Base-by-base conservation (phyloP, 1,139 yeast genomes). In the Tardiomyces depauwii region DNA sequence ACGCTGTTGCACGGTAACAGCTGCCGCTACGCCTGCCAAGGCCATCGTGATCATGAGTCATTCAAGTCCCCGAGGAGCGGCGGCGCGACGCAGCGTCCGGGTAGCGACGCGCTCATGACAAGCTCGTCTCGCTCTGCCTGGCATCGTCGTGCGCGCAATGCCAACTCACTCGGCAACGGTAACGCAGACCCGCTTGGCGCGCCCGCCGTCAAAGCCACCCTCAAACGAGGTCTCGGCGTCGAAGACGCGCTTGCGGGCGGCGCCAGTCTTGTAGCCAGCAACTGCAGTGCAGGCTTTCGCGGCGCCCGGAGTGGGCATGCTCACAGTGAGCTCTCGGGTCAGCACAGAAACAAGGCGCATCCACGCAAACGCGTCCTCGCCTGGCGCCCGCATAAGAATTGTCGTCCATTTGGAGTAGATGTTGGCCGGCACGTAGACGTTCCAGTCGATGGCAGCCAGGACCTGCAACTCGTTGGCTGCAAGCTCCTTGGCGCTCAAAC, bases 401-500 rank as follows among this genome's bases (percentile, higher is more conserved):
- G 16, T 14, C 36, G 36, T 36, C 39, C 39, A 36, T 12, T 16
- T n/a, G 7, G 19, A 4, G 21, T 36, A 36, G 18, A 36, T 42
- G 18, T 49, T 51, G 41, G 69, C 69, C 44, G 74, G 74, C 43
- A 81, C 68, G 59, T 72, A 76, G 42, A 80, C 62, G 42, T 75
- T 69, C 68, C 80, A 82, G 53, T 78, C 71, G 48, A 84, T 68
- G 12, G 73, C 64, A 36, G 63, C 56, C 49, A 85, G 70, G 39
- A 82, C 68, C n/a, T 69, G 63, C 33, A 74, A 56, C 63, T 85
- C 94, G 49, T 79, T 68, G 12, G 58, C 55, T 49, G 70, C 70
- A 49, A 85, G 68, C 48, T 74, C 77, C 41, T 63, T 54, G n/a
- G 72, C 55, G 43, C 72, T 55, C 53, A 80, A 68, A 1, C 93